Conservation (phyloP, 345 rosid species). For the Moricandia arvensis region DNA sequence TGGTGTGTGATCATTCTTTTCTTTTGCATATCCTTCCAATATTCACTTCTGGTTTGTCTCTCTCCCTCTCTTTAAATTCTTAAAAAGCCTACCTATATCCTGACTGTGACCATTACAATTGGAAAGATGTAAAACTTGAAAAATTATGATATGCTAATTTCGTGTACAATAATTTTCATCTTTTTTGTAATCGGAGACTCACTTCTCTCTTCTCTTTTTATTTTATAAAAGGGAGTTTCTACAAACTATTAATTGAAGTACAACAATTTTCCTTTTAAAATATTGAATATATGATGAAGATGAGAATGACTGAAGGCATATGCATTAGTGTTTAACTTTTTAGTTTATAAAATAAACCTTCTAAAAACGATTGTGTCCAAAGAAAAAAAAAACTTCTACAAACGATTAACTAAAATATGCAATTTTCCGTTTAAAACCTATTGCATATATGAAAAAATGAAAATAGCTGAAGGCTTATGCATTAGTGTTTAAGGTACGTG, state of each 20-base stretch:
- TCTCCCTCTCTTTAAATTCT: neutral
- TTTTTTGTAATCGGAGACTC: neutral
- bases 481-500: neutral
- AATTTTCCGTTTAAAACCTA: no score
- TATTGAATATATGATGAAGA: neutral
- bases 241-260: neutral
- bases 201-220: neutral
- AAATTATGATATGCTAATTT: neutral
- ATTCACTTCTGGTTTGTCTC: constrained; percentile 32
- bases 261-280: neutral
- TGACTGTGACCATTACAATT: neutral
- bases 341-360: no score
- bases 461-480: neutral
- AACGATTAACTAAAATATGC: no score
- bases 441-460: neutral
- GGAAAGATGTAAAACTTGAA: neutral
- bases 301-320: neutral
- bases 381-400: no score
- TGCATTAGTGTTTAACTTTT: neutral
- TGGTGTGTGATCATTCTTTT: constrained; percentile 19
- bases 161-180: neutral
- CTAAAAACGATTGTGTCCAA: no score
- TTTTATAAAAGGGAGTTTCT: neutral
- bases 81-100: neutral
- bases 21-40: constrained; percentile 24